Evolutionary conservation across 164 flowering plant species (phyloP).

Genomic region (Stephania yunnanensis): DNA sequence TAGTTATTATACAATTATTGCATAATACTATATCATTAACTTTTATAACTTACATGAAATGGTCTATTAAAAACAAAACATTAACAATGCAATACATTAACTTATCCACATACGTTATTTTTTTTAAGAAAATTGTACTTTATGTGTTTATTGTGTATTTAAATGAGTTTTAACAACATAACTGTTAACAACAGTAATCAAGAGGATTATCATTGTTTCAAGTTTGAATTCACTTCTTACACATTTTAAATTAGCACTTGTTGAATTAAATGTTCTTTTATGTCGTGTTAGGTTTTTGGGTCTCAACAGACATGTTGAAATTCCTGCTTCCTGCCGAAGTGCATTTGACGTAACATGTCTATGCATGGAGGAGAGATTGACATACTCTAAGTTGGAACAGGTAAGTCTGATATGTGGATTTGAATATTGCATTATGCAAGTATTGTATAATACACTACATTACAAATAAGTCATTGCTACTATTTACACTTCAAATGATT

Average conservation of each 20-base stretch:
- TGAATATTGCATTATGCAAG: background rate
- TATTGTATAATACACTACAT: background rate
- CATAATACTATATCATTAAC: no score
- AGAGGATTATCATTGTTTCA: background rate
- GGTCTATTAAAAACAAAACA: no score
- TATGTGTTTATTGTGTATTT: no score
- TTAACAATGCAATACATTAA: no score
- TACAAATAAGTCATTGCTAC: background rate
- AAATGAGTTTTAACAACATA: no score
- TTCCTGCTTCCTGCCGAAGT: constrained; percentile 62
- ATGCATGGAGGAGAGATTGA: constrained; percentile 77
- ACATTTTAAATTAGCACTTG: background rate
- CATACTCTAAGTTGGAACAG: constrained; percentile 67
- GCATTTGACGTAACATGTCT: constrained; percentile 73
- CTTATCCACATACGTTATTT: no score
- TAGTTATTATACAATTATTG: no score
- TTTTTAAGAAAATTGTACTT: no score
- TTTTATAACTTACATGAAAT: no score
- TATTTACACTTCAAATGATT: background rate
- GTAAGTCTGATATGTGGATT: constrained; percentile 26
- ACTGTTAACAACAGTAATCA: background rate
- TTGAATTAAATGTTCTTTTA: background rate
- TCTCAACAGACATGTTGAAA: constrained; percentile 53
- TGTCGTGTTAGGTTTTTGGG: constrained; percentile 67
- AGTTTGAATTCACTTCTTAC: background rate